Base-by-base conservation (phyloP, 2,329 filamentous ascomycete genomes). In the Ramichloridium luteum region DNA sequence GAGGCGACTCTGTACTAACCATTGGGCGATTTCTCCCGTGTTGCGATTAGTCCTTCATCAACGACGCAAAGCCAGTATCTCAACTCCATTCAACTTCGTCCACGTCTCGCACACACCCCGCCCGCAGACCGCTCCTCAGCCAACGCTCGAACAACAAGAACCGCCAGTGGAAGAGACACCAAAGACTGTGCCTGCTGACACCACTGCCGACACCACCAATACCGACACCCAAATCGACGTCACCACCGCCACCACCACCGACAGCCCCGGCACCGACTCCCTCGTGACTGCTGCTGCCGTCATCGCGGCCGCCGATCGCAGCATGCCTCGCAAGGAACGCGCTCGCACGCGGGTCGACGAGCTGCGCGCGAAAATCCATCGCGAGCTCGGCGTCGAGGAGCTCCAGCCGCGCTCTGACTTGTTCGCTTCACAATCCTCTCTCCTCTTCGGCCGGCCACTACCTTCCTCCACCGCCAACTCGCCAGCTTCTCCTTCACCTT, bases 11-110 rank as follows among this genome's bases (percentile, higher is more conserved):
- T n/a, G n/a, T n/a, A n/a, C n/a, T n/a, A n/a, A n/a, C n/a, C n/a
- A n/a, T n/a, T n/a, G n/a, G n/a, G n/a, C n/a, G n/a, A n/a, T n/a
- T n/a, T n/a, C n/a, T n/a, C n/a, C n/a, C n/a, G n/a, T n/a, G n/a
- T n/a, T n/a, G n/a, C n/a, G n/a, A 8, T 23, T 23, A 53, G 51
- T 45, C 31, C 48, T 50, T 31, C 44, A 41, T 8, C 42, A 52
- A 29, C 40, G 49, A 9, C 49, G 44, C 32, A 70, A 68, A 48
- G 55, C 54, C 25, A 57, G 58, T 35, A 77, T 77, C 31, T 77
- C 73, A 0, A 64, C 65, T 35, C 73, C 73, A 1, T 77, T 73
- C 51, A 69, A 74, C 44, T 77, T 77, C 47, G 70, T 76, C 39
- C 73, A 77, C 45, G 53, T 77, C 31, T 70, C 70, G 20, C 72